These are phyloP conservation scores for Boletus vermiculosoides DNA, from an alignment of 768 basidiomycete species.

Conservation along the genomic window DNA sequence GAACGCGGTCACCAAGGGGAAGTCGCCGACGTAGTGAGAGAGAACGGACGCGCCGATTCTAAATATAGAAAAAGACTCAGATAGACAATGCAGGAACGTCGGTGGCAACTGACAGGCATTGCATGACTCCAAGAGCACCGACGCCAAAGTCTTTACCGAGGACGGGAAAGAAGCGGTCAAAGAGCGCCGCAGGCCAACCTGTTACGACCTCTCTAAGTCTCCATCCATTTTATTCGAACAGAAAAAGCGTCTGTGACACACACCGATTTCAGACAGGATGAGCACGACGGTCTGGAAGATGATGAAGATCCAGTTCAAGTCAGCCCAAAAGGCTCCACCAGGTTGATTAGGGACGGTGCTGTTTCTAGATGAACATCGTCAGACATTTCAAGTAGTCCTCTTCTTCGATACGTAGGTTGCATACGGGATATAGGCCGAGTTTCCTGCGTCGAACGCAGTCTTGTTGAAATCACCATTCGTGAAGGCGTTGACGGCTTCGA, in stretches of 20 bases:
- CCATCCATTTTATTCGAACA: background rate
- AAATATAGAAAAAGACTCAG: background rate
- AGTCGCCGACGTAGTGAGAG: conserved; percentile 76
- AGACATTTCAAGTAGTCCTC: background rate
- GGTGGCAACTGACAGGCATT: conserved; percentile 61
- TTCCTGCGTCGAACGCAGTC: conserved; percentile 41
- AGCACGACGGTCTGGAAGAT: conserved; percentile 77
- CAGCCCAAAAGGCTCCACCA: conserved; percentile 90
- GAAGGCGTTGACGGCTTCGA: conserved; percentile 73
- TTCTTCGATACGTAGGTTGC: conserved; percentile 16
- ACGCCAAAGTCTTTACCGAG: conserved; percentile 85
- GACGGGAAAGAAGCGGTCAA: conserved; percentile 87
- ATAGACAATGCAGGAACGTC: background rate
- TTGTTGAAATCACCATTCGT: conserved; percentile 36
- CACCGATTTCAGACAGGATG: conserved; percentile 45
- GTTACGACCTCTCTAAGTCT: background rate
- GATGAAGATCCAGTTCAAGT: conserved; percentile 82
- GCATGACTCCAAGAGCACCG: conserved; percentile 84
- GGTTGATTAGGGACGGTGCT: conserved; percentile 93
- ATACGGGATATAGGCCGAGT: conserved; percentile 83
- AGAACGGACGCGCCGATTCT: conserved; percentile 70
- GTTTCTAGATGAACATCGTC: conserved; percentile 36
- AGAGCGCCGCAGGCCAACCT: conserved; percentile 75
- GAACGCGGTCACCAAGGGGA: conserved; percentile 85
- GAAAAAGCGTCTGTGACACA: conserved; percentile 14